Conservation (phyloP, 495 filamentous ascomycete species). For the Aspergillus incahuasiensis region DNA sequence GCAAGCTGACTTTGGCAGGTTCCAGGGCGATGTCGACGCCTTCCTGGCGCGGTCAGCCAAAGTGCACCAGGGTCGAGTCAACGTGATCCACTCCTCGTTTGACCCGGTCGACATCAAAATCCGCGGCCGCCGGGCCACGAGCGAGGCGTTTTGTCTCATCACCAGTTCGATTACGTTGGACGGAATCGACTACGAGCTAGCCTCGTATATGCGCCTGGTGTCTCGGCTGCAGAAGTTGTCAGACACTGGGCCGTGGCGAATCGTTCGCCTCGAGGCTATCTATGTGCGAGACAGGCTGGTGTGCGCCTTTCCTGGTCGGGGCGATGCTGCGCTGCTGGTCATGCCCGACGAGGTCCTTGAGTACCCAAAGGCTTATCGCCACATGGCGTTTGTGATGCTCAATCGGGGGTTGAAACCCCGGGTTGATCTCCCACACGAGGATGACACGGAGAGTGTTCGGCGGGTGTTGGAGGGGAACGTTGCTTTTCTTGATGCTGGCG, state of each 20-base stretch:
- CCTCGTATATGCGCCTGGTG: not conserved
- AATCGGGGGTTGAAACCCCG: not conserved
- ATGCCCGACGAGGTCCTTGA: not conserved
- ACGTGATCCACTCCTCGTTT: not conserved
- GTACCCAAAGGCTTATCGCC: not conserved
- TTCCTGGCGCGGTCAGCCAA: not conserved
- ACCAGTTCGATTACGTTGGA: not conserved
- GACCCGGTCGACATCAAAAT: not conserved
- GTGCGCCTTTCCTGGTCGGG: not conserved
- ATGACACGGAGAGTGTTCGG: not conserved
- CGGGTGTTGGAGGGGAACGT: not conserved
- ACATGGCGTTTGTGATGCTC: not conserved
- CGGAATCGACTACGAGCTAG: not conserved
- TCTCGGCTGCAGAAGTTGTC: not conserved
- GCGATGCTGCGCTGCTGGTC: not conserved
- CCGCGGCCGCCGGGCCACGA: not conserved
- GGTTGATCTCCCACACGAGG: not conserved
- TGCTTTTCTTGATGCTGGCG: not conserved
- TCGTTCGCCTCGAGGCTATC: not conserved
- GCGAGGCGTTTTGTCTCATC: not conserved
- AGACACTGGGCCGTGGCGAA: not conserved
- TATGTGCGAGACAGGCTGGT: not conserved
- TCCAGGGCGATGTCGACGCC: not conserved
- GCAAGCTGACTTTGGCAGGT: not conserved
- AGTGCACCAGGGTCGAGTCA: not conserved